A percentile compares a stretch with the other conserved stretches of the same genome.
Evolutionary conservation across 2,329 filamentous ascomycete species (phyloP).

Genomic region (Aaosphaeria arxii): DNA sequence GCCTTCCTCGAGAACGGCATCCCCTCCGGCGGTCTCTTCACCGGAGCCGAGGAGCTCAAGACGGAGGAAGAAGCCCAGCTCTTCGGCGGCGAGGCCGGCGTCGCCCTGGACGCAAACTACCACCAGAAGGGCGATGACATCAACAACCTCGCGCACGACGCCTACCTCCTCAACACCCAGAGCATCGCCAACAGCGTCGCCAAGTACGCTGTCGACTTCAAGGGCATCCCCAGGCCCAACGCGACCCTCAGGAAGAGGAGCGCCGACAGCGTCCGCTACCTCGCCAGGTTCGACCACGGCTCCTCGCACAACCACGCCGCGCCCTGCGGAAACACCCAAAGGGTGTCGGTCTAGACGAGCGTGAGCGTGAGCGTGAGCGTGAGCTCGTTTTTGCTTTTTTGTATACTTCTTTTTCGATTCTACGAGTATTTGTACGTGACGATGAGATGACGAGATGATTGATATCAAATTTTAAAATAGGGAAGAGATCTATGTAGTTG

Average conservation of each 20-base stretch:
- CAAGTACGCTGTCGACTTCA: conserved; percentile 35
- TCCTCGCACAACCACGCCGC: conserved; percentile 19
- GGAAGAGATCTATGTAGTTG: too few species aligned
- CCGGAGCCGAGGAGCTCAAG: conserved; percentile 40
- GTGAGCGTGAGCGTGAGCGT: too few species aligned
- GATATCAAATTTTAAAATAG: too few species aligned
- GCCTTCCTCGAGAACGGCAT: conserved; percentile 41
- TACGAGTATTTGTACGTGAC: too few species aligned
- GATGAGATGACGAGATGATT: too few species aligned
- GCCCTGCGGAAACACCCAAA: conserved; percentile 8
- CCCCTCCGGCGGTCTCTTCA: conserved; percentile 39
- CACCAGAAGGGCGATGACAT: conserved; percentile 37
- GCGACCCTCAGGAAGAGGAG: conserved; percentile 25
- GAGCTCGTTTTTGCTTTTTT: too few species aligned
- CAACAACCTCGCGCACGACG: conserved; percentile 34
- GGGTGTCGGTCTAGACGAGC: background rate
- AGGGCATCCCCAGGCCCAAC: conserved; percentile 31
- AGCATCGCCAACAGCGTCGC: conserved; percentile 39
- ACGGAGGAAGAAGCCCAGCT: conserved; percentile 33
- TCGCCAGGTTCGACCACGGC: conserved; percentile 21
- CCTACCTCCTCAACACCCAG: conserved; percentile 37
- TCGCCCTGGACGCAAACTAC: conserved; percentile 37
- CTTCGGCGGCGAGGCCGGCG: conserved; percentile 38
- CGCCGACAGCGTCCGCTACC: conserved; percentile 20
- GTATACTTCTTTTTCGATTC: too few species aligned